Base-by-base conservation (phyloP, 2,329 filamentous ascomycete species). In the Zymoseptoria crescenta region DNA sequence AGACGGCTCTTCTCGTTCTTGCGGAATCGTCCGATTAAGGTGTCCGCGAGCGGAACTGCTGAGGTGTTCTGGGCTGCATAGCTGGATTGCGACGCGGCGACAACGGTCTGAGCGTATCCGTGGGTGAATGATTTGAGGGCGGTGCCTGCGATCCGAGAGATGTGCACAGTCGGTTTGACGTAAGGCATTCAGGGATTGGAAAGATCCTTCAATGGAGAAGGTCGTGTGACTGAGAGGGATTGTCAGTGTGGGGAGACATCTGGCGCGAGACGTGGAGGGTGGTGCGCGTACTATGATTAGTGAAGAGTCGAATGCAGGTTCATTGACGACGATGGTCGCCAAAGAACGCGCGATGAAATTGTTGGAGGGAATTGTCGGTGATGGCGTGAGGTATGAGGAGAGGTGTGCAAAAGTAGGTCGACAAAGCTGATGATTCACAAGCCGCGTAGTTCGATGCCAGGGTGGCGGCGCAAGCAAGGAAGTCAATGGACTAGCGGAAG, bases 51-150 rank as follows among this genome's bases (percentile, higher is more conserved):
- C 49, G 80, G 76, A 63, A 80, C 81, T 59, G 84, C 75, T 50
- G 78, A 76, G 58, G 81, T 81, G 67, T 81, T 81, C 64, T 83
- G 80, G 49, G 91, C 73, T 79, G 86, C 82, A 86, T 91, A 83
- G 81, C 84, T 82, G 79, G 88, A 87, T 83, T 96, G 91, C 65
- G 91, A 91, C 70, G 91, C 93, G 72, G 94, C 94, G 78, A 99
- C 91, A 78, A 97, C 88, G 64, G 92, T 96, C 76, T 97, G 93
- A 70, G 92, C 92, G 83, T 96, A 97, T 78, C 93, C 93, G 84
- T 97, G 91, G 75, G 91, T 93, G 76, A 97, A 88, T 72, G 92
- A 91, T 81, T 97, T 97, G 69, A 74, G 69, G 56, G 72, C 72
- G 61, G 71, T 67, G 63, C 69, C 68, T 74, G 90, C 87, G 79